These are phyloP conservation scores for Chaetomiaceae sp. DNA, from an alignment of 2,329 filamentous ascomycete species.

Conservation along the genomic window DNA sequence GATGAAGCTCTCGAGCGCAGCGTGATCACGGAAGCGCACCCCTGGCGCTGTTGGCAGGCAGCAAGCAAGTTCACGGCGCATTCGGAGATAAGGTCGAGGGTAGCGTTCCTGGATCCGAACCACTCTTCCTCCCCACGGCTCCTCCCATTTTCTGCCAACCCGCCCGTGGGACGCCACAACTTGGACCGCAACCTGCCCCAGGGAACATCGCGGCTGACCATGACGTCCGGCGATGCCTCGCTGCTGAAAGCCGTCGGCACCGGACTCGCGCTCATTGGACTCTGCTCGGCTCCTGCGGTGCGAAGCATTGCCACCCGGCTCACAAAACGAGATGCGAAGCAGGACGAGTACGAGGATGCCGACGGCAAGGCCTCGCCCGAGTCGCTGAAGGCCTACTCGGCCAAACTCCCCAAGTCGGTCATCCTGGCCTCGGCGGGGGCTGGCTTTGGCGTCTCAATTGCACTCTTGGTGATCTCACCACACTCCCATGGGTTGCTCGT, in stretches of 20 bases:
- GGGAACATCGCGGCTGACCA: slow-evolving; percentile 7
- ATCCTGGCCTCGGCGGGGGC: slow-evolving; percentile 48
- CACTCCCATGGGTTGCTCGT: slow-evolving; percentile 38
- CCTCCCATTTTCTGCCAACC: neutral
- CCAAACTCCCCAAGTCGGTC: slow-evolving; percentile 48
- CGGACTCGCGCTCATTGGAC: slow-evolving; percentile 26
- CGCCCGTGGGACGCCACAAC: neutral
- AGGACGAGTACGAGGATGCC: slow-evolving; percentile 56
- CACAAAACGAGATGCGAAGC: slow-evolving; percentile 26
- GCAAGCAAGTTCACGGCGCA: neutral
- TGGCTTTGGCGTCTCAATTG: slow-evolving; percentile 51
- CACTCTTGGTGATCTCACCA: slow-evolving; percentile 48
- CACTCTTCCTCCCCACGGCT: neutral
- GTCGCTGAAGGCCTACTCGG: slow-evolving; percentile 56
- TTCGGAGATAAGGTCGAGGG: neutral
- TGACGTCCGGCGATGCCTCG: slow-evolving; percentile 26
- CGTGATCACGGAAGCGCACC: no score
- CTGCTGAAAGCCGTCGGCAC: slow-evolving; percentile 24
- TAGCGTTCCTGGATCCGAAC: no score
- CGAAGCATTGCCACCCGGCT: slow-evolving; percentile 26
- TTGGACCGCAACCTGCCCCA: neutral
- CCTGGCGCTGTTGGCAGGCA: no score
- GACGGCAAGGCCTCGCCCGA: slow-evolving; percentile 64
- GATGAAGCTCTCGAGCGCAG: no score
- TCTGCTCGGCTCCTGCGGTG: slow-evolving; percentile 28